These are phyloP conservation scores for Nymphaea colorata DNA, from an alignment of 164 flowering plant species.

Conservation along the genomic window DNA sequence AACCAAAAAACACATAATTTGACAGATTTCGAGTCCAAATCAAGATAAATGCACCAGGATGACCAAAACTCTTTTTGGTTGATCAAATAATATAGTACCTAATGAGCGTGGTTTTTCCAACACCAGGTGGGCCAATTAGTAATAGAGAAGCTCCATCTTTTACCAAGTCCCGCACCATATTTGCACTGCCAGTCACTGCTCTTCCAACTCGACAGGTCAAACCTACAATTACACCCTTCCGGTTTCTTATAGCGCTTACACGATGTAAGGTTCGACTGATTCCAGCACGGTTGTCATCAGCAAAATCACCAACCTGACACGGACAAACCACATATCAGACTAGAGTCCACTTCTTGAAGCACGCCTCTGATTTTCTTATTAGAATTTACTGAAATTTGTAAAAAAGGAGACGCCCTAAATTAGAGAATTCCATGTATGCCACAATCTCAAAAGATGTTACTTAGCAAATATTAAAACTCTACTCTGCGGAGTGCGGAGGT, in stretches of 20 bases:
- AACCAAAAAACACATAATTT: background rate
- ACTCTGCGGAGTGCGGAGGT: no score
- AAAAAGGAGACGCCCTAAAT: no score
- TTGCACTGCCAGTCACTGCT: slow-evolving; percentile 85
- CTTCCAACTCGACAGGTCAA: slow-evolving; percentile 94
- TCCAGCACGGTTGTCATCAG: slow-evolving; percentile 88
- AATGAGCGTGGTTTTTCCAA: slow-evolving; percentile 94
- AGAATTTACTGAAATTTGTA: no score
- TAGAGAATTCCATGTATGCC: no score
- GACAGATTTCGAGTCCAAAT: background rate
- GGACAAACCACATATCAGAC: background rate
- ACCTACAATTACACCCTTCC: slow-evolving; percentile 76
- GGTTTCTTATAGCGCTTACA: slow-evolving; percentile 80
- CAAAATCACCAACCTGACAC: slow-evolving; percentile 89
- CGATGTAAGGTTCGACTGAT: slow-evolving; percentile 90
- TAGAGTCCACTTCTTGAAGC: background rate
- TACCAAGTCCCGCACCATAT: slow-evolving; percentile 64
- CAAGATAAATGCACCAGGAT: background rate
- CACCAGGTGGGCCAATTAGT: slow-evolving; percentile 96
- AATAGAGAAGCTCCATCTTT: slow-evolving; percentile 74
- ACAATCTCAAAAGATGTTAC: no score
- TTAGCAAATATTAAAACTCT: no score
- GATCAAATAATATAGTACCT: slow-evolving; percentile 24
- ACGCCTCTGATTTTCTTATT: background rate
- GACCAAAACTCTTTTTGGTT: background rate